Evolutionary conservation across 2,329 filamentous ascomycete genomes (phyloP).

Genomic region (Diplodia mutila): DNA sequence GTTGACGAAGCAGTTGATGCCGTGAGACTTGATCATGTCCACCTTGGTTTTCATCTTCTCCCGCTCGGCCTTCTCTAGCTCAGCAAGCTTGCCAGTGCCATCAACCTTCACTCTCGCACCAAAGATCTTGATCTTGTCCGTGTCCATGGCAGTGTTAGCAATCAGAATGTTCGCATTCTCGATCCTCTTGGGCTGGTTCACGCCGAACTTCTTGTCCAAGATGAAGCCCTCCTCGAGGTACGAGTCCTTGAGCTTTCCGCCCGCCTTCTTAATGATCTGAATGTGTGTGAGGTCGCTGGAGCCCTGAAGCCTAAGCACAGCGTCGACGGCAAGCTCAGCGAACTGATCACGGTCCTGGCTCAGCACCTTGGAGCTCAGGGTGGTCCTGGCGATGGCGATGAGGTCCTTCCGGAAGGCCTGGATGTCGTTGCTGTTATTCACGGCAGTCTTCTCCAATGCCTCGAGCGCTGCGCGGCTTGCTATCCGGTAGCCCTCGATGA

Average conservation of each 20-base stretch:
- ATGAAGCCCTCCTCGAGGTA: conserved; percentile 99
- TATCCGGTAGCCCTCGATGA: conserved; percentile 99
- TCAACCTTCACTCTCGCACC: conserved; percentile 95
- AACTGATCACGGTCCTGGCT: conserved; percentile 94
- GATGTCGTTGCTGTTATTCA: conserved; percentile 84
- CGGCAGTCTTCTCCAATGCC: conserved; percentile 80
- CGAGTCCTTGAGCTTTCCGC: conserved; percentile 95
- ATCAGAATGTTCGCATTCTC: conserved; percentile 98
- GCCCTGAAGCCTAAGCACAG: conserved; percentile 84
- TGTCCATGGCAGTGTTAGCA: conserved; percentile 99
- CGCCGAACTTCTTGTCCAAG: conserved; percentile 97
- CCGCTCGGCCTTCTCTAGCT: conserved; percentile 95
- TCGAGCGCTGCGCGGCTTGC: conserved; percentile 85
- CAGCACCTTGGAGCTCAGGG: conserved; percentile 94
- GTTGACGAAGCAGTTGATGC: conserved; percentile 99
- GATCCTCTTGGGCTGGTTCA: conserved; percentile 95
- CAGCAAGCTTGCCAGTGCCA: conserved; percentile 95
- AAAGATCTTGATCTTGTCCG: conserved; percentile 99
- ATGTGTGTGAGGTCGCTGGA: conserved; percentile 96
- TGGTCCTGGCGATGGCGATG: conserved; percentile 87
- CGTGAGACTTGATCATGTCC: conserved; percentile 96
- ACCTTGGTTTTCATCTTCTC: conserved; percentile 99
- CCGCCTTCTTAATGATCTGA: conserved; percentile 99
- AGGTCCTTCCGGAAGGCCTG: conserved; percentile 89
- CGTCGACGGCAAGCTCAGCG: conserved; percentile 84